Evolutionary conservation across 2,329 filamentous ascomycete genomes (phyloP).

Genomic region (Exophiala sp.): DNA sequence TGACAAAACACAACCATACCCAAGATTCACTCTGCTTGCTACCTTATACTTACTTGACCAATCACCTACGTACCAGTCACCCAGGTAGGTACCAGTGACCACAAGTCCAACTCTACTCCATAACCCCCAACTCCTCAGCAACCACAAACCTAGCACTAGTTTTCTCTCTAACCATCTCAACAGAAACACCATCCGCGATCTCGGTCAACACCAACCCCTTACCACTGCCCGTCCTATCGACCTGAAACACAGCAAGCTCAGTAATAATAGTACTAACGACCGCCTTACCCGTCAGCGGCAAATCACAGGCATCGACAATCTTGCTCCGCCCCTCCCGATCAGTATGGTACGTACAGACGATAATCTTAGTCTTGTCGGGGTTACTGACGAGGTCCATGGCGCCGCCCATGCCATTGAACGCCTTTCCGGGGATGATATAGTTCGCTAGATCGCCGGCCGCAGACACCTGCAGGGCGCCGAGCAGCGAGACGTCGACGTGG

Average conservation of each 20-base stretch:
- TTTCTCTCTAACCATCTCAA: conserved; percentile 64
- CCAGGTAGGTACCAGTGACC: too few species aligned
- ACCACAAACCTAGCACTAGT: conserved; percentile 64
- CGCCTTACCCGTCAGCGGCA: conserved; percentile 60
- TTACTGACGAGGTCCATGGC: conserved; percentile 70
- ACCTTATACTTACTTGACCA: too few species aligned
- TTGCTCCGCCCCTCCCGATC: conserved; percentile 64
- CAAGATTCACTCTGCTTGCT: too few species aligned
- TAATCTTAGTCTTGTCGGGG: conserved; percentile 65
- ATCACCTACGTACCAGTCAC: too few species aligned
- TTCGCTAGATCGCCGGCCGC: conserved; percentile 75
- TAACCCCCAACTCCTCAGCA: conserved; percentile 51
- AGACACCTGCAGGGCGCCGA: conserved; percentile 75
- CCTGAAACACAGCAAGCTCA: conserved; percentile 69
- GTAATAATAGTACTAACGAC: conserved; percentile 67
- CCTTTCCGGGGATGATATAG: conserved; percentile 85
- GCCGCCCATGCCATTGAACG: conserved; percentile 77
- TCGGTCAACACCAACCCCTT: conserved; percentile 61
- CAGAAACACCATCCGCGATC: conserved; percentile 61
- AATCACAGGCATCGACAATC: conserved; percentile 57
- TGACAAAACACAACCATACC: too few species aligned
- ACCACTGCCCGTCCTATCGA: conserved; percentile 62
- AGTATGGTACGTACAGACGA: conserved; percentile 64
- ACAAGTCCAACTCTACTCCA: too few species aligned
- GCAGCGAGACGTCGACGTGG: conserved; percentile 75